These are phyloP conservation scores for Davidsoniella virescens DNA, from an alignment of 2,329 filamentous ascomycete genomes.

Conservation along the genomic window DNA sequence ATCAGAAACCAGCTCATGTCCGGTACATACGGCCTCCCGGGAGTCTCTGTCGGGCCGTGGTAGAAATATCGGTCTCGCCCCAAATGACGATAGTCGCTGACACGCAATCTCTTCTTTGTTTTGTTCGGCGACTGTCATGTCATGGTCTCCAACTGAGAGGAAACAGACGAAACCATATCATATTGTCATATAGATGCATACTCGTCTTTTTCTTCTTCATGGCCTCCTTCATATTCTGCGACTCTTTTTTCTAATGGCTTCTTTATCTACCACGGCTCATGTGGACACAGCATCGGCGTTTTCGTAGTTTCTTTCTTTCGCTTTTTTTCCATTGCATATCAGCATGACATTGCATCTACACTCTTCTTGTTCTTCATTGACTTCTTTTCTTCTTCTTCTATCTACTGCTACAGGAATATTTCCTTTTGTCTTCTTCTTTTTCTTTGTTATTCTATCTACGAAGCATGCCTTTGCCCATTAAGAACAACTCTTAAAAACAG, in stretches of 20 bases:
- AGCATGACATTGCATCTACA: conserved; percentile 10
- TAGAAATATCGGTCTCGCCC: conserved; percentile 19
- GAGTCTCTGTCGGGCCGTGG: conserved; percentile 45
- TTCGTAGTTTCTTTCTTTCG: conserved; percentile 11
- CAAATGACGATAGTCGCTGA: not conserved
- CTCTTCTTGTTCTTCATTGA: conserved; percentile 3
- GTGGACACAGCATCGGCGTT: conserved; percentile 18
- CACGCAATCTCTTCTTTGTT: not conserved
- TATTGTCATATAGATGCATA: not conserved
- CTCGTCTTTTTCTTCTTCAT: not conserved
- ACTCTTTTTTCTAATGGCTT: not conserved
- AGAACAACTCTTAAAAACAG: not conserved
- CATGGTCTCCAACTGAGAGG: not conserved
- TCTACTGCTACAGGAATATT: not conserved
- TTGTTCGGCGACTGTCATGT: not conserved
- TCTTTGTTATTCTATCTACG: not conserved
- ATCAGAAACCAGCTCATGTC: conserved; percentile 47
- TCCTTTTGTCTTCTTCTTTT: not conserved
- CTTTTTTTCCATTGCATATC: conserved; percentile 17
- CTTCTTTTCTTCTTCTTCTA: not conserved
- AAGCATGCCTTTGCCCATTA: not conserved
- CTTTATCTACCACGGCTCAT: conserved; percentile 1
- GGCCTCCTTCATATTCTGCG: not conserved
- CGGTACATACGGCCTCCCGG: conserved; percentile 39
- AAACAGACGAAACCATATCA: not conserved